A percentile compares a stretch with the other conserved stretches of the same genome.
Conservation (phyloP, 2,329 filamentous ascomycete genomes). For the Curvularia spicifera region DNA sequence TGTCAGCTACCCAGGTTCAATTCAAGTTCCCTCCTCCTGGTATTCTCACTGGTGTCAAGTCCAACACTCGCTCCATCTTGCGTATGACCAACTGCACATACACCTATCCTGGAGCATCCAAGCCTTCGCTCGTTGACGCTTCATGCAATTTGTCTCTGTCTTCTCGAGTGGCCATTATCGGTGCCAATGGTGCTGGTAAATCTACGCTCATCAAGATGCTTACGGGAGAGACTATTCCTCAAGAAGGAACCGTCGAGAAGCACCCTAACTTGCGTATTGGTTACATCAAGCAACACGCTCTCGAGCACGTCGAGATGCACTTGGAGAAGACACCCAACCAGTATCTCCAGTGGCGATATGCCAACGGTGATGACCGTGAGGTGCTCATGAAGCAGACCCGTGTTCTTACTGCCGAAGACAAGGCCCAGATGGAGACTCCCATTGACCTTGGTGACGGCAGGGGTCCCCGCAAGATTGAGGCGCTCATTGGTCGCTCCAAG, state of each 20-base stretch:
- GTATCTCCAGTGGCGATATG: slow-evolving; percentile 98
- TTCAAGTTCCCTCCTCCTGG: slow-evolving; percentile 99
- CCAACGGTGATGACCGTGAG: slow-evolving; percentile 94
- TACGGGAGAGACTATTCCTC: slow-evolving; percentile 88
- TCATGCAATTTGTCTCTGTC: slow-evolving; percentile 88
- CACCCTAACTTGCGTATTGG: slow-evolving; percentile 98
- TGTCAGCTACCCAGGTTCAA: slow-evolving; percentile 84
- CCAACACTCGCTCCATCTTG: slow-evolving; percentile 88
- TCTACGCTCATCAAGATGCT: slow-evolving; percentile 97
- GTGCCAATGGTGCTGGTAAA: slow-evolving; percentile 96
- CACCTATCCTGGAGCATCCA: slow-evolving; percentile 87
- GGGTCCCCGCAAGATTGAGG: slow-evolving; percentile 77
- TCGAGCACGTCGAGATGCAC: slow-evolving; percentile 99
- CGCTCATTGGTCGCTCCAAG: slow-evolving; percentile 94
- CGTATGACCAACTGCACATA: slow-evolving; percentile 92
- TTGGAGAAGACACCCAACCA: slow-evolving; percentile 99
- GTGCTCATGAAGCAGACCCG: slow-evolving; percentile 98
- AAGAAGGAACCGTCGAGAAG: slow-evolving; percentile 88
- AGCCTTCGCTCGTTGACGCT: slow-evolving; percentile 86
- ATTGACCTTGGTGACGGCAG: slow-evolving; percentile 86
- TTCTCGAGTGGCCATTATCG: slow-evolving; percentile 94
- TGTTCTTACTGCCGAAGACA: slow-evolving; percentile 82
- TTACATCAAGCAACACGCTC: slow-evolving; percentile 98
- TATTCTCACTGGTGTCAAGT: slow-evolving; percentile 94
- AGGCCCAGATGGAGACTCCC: slow-evolving; percentile 87